phyloP scores from a whole-genome alignment of 257 asterid genomes.

The Galeopsis tetrahit region DNA sequence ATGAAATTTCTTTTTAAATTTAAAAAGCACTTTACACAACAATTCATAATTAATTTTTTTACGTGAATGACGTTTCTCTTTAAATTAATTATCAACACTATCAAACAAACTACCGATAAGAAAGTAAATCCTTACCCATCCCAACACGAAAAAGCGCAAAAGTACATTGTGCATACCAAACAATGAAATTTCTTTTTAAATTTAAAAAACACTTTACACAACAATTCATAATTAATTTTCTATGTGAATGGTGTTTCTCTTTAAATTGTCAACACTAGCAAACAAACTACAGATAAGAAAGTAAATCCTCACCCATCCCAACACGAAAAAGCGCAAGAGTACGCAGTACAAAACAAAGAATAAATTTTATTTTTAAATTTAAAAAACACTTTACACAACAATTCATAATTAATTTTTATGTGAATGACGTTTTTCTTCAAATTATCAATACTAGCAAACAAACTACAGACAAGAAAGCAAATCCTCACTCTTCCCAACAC shows the following conservation, averaged over 20 bases:
- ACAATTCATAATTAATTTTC: neutral
- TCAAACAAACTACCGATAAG: neutral
- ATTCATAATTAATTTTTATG: neutral
- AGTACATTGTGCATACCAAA: neutral
- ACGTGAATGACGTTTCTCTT: neutral
- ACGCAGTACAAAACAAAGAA: too few species aligned
- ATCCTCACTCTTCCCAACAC: neutral
- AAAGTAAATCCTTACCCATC: neutral
- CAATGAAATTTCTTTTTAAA: neutral
- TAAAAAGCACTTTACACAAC: too few species aligned
- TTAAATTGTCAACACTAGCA: neutral
- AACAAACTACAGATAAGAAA: neutral
- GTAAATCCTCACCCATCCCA: neutral
- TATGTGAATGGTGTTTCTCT: neutral
- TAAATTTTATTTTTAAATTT: too few species aligned
- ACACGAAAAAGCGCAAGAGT: neutral
- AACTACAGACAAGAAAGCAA: neutral
- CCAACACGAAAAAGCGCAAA: neutral
- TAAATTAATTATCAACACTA: neutral
- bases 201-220: neutral
- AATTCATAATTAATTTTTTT: too few species aligned
- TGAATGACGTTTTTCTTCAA: neutral
- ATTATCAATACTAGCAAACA: neutral
- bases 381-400: too few species aligned
- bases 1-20: too few species aligned